A percentile compares a stretch with the other conserved stretches of the same genome.
Conservation (phyloP, 2,329 filamentous ascomycete species). For the Chrysoporthe cubensis region DNA sequence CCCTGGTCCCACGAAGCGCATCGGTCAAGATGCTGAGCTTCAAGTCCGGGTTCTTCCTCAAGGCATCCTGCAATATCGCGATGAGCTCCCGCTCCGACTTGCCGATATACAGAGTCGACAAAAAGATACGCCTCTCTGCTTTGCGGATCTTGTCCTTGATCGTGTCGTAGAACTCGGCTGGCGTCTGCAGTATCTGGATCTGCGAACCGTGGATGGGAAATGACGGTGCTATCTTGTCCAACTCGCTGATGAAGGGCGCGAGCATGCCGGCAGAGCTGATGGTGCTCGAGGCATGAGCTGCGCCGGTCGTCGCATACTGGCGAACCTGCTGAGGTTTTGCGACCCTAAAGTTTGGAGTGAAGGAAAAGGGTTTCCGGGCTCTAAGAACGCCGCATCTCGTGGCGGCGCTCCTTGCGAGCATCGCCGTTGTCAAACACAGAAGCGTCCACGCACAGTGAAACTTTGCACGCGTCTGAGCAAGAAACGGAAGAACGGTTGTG, state of each 20-base stretch:
- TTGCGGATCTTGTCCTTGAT: conserved; percentile 86
- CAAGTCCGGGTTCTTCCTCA: conserved; percentile 74
- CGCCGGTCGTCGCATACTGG: conserved; percentile 28
- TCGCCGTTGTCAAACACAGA: conserved; percentile 26
- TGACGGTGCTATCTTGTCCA: conserved; percentile 88
- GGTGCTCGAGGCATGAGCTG: conserved; percentile 24
- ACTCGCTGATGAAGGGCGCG: conserved; percentile 65
- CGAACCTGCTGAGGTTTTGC: conserved; percentile 22
- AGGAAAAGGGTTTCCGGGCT: conserved; percentile 22
- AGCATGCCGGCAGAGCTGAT: conserved; percentile 46
- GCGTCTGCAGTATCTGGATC: conserved; percentile 77
- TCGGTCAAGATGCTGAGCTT: conserved; percentile 90
- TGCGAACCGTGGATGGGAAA: conserved; percentile 84
- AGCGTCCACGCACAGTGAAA: conserved; percentile 13
- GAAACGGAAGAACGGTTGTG: not conserved
- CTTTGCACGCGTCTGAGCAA: not conserved
- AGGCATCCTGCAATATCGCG: conserved; percentile 72
- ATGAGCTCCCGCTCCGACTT: conserved; percentile 91
- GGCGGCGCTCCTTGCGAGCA: conserved; percentile 42
- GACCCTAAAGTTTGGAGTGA: conserved; percentile 19
- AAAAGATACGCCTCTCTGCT: conserved; percentile 79
- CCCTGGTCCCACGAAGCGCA: conserved; percentile 85
- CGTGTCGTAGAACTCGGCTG: conserved; percentile 87
- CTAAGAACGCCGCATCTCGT: conserved; percentile 26
- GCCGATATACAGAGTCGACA: conserved; percentile 97